These are phyloP conservation scores for Sugiyamaella americana DNA, from an alignment of 805 yeast genomes.

Conservation along the genomic window DNA sequence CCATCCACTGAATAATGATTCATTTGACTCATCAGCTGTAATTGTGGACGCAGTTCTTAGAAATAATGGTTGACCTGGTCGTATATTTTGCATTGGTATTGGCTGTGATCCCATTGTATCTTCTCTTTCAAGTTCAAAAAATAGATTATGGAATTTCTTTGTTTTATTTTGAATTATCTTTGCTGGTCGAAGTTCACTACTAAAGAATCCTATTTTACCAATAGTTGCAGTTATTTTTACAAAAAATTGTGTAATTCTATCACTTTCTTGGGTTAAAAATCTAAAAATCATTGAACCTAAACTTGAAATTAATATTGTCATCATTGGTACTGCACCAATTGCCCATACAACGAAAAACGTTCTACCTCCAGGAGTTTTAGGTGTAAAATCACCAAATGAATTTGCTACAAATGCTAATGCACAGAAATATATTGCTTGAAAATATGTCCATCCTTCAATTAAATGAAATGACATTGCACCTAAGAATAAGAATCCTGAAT, in stretches of 20 bases:
- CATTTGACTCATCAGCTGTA: conserved; percentile 1
- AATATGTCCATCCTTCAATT: conserved; percentile 67
- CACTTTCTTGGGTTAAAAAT: conserved; percentile 14
- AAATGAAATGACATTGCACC: conserved; percentile 63
- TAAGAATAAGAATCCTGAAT: conserved; percentile 51
- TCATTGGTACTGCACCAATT: conserved; percentile 73
- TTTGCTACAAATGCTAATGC: conserved; percentile 70
- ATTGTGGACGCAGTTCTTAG: background rate
- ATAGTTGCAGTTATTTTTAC: background rate
- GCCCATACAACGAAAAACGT: conserved; percentile 78
- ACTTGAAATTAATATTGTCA: conserved; percentile 73
- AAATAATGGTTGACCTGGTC: background rate
- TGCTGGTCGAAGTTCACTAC: conserved; percentile 7
- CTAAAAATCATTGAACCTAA: conserved; percentile 50
- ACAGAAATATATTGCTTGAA: conserved; percentile 67
- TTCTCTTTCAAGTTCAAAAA: background rate
- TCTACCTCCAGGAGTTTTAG: conserved; percentile 57
- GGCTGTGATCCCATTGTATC: background rate
- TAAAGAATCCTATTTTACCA: background rate
- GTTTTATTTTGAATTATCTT: conserved; percentile 1
- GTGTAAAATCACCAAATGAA: conserved; percentile 77
- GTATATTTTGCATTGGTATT: background rate
- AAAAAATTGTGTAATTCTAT: conserved; percentile 19
- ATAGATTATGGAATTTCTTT: background rate
- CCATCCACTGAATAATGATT: background rate